These are phyloP conservation scores for Diddensiella santjacobensis DNA, from an alignment of 805 yeast genomes.

Conservation along the genomic window DNA sequence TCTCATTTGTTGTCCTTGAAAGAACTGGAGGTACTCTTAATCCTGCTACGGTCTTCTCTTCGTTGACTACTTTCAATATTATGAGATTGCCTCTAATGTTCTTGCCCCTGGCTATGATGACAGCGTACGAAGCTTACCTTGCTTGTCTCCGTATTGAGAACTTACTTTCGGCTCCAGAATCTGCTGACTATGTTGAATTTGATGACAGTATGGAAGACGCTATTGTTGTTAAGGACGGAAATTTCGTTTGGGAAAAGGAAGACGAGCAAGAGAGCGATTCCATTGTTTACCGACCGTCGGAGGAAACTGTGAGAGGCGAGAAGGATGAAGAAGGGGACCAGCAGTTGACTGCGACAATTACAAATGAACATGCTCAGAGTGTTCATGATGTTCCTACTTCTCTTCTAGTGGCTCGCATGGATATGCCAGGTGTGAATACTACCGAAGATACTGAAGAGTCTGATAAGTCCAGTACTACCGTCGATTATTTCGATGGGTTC, in stretches of 20 bases:
- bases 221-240: constrained; percentile 48
- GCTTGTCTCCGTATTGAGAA: constrained; percentile 53
- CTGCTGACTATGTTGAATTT: constrained; percentile 31
- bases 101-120: constrained; percentile 61
- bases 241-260: constrained; percentile 61
- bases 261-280: constrained; percentile 13
- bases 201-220: constrained; percentile 41
- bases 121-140: constrained; percentile 58
- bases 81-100: constrained; percentile 58
- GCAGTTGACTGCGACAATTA: constrained; percentile 9
- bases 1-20: constrained; percentile 47
- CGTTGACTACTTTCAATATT: constrained; percentile 63
- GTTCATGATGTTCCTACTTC: constrained; percentile 14
- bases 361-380: constrained; percentile 24
- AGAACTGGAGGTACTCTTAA: constrained; percentile 41
- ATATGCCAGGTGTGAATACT: neutral
- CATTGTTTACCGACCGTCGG: neutral
- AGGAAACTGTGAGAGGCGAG: constrained; percentile 1
- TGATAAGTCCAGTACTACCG: constrained; percentile 11
- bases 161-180: constrained; percentile 47
- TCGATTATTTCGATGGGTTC: constrained; percentile 30
- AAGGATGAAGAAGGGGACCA: constrained; percentile 8
- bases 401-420: constrained; percentile 5
- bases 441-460: constrained; percentile 38
- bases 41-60: constrained; percentile 67